phyloP scores from a whole-genome alignment of 2,329 filamentous ascomycete species.

The Diaporthe velutina region DNA sequence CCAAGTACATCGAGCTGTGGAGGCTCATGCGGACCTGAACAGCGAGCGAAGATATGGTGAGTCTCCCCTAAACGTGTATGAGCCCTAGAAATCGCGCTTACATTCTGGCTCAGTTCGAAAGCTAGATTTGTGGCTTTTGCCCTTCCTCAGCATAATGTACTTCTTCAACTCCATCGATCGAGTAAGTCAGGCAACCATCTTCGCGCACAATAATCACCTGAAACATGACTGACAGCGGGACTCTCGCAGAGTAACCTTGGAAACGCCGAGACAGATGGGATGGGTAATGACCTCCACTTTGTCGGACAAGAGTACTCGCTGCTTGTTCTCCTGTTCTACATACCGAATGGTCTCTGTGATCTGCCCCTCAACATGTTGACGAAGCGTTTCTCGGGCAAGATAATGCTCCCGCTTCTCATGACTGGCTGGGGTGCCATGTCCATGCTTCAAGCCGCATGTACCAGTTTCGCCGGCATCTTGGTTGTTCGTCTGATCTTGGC shows the following conservation, averaged over 20 bases:
- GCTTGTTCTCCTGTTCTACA: slow-evolving; percentile 63
- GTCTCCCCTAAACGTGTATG: no score
- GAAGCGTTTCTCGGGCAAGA: slow-evolving; percentile 55
- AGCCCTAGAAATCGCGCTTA: no score
- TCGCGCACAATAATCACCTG: slow-evolving; percentile 48
- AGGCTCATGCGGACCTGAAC: neutral
- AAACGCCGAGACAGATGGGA: slow-evolving; percentile 63
- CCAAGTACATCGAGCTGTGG: neutral
- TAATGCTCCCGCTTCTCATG: slow-evolving; percentile 54
- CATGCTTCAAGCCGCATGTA: slow-evolving; percentile 61
- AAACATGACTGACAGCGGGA: slow-evolving; percentile 46
- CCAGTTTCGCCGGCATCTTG: slow-evolving; percentile 61
- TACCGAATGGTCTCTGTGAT: slow-evolving; percentile 63
- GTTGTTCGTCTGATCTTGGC: slow-evolving; percentile 63
- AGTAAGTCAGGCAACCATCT: neutral
- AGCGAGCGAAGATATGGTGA: slow-evolving; percentile 27
- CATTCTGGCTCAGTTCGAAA: slow-evolving; percentile 44
- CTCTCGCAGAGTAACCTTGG: slow-evolving; percentile 55
- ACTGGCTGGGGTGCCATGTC: slow-evolving; percentile 62
- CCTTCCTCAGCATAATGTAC: slow-evolving; percentile 55
- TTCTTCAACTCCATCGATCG: slow-evolving; percentile 42
- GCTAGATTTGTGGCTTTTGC: slow-evolving; percentile 57
- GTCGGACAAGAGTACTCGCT: slow-evolving; percentile 57
- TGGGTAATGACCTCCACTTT: slow-evolving; percentile 52
- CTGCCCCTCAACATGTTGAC: slow-evolving; percentile 62